Percentiles rank a stretch among this genome's conserved stretches.
These are phyloP conservation scores for Inga oerstediana DNA, from an alignment of 306 rosid genomes.

Conservation along the genomic window DNA sequence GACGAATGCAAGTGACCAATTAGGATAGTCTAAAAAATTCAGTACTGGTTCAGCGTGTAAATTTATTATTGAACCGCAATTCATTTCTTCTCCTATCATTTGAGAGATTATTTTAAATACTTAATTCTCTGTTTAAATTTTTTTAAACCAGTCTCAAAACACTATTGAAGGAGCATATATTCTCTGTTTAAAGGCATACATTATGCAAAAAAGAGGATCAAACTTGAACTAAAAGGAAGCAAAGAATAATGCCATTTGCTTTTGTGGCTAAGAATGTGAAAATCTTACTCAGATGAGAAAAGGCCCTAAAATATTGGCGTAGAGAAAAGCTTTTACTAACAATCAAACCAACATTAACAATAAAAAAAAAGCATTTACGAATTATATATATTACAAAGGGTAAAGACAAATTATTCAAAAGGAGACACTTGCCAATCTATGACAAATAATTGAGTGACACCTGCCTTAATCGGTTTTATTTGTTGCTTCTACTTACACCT, in stretches of 20 bases:
- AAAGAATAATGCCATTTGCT: conserved; percentile 33
- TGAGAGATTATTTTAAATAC: background rate
- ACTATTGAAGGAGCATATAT: conserved; percentile 33
- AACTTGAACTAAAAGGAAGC: conserved; percentile 11
- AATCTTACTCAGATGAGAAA: conserved; percentile 35
- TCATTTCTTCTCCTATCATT: conserved; percentile 22
- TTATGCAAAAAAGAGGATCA: conserved; percentile 30
- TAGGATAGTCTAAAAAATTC: background rate
- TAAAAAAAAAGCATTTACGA: background rate
- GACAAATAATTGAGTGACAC: conserved; percentile 25
- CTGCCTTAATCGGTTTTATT: background rate
- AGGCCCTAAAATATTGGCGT: background rate
- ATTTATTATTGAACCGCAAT: conserved; percentile 33
- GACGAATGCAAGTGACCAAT: background rate
- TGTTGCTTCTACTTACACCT: background rate
- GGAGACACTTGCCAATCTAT: conserved; percentile 4
- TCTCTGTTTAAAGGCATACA: conserved; percentile 34
- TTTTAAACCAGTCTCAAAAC: conserved; percentile 37
- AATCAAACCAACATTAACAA: too few species aligned
- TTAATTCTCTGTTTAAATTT: conserved; percentile 25
- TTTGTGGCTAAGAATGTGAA: conserved; percentile 39
- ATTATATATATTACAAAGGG: background rate
- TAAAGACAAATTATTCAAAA: conserved; percentile 21
- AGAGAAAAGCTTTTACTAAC: background rate
- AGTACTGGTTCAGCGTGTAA: background rate